Evolutionary conservation across 352 stramenopile species (phyloP).

Genomic region (Globisporangium abappressorium): DNA sequence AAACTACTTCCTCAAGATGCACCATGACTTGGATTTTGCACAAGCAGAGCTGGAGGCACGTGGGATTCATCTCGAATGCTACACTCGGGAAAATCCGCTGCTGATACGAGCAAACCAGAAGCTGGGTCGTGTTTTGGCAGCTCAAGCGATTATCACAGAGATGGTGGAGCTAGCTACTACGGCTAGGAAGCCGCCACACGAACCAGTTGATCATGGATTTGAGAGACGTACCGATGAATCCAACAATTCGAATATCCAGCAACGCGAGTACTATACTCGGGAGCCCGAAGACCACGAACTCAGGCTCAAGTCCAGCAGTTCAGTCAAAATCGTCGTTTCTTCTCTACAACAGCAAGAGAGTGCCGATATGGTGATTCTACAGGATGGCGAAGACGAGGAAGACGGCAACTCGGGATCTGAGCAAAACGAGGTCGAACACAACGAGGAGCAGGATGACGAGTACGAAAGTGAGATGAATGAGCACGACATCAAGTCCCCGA

Average conservation of each 20-base stretch:
- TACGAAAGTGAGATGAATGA: not conserved
- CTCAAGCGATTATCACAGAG: conserved; percentile 69
- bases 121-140: conserved; percentile 62
- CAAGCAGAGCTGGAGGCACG: conserved; percentile 44
- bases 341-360: conserved; percentile 5
- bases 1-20: conserved; percentile 81
- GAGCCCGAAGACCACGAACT: conserved; percentile 1
- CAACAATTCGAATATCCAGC: not conserved
- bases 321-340: not conserved
- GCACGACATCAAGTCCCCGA: not conserved
- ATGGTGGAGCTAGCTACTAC: conserved; percentile 37
- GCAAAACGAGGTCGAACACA: not conserved
- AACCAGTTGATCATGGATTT: conserved; percentile 16
- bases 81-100: conserved; percentile 47
- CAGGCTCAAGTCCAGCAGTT: not conserved
- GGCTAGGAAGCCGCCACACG: not conserved
- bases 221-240: conserved; percentile 6
- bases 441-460: not conserved
- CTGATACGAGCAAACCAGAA: conserved; percentile 72
- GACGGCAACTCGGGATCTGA: not conserved
- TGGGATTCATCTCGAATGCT: conserved; percentile 58
- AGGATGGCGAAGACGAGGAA: not conserved
- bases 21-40: conserved; percentile 66
- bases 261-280: not conserved
- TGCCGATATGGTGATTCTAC: conserved; percentile 14